These are phyloP conservation scores for Penicillium nordicum DNA, from an alignment of 2,329 filamentous ascomycete species.

Conservation along the genomic window DNA sequence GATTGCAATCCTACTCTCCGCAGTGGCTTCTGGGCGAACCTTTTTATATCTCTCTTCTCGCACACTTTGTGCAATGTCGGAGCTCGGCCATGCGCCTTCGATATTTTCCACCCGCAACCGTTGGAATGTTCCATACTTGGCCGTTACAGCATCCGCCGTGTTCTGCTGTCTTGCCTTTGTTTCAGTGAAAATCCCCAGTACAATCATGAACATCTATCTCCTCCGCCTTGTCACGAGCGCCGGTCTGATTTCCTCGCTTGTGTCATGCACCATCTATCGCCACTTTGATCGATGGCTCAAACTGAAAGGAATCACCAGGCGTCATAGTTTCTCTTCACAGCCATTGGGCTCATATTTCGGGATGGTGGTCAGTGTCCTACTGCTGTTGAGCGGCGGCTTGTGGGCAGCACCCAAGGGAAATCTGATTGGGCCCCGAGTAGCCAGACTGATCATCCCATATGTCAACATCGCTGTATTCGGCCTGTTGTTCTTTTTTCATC, in stretches of 20 bases:
- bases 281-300: conserved; percentile 50
- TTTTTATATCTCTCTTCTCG: conserved; percentile 71
- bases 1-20: conserved; percentile 69
- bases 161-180: conserved; percentile 65
- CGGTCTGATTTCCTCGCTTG: conserved; percentile 66
- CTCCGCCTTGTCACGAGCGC: conserved; percentile 66
- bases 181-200: conserved; percentile 59
- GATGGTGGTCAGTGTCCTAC: conserved; percentile 52
- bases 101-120: conserved; percentile 58
- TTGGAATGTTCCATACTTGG: conserved; percentile 59
- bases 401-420: conserved; percentile 59
- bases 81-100: conserved; percentile 59
- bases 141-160: conserved; percentile 54
- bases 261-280: conserved; percentile 57
- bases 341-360: conserved; percentile 64
- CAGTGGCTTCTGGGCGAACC: conserved; percentile 73
- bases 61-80: conserved; percentile 62
- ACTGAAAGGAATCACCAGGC: conserved; percentile 42
- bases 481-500: conserved; percentile 52
- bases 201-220: conserved; percentile 64
- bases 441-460: conserved; percentile 61
- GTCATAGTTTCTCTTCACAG: conserved; percentile 53
- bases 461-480: conserved; percentile 61
- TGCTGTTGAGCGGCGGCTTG: conserved; percentile 70
- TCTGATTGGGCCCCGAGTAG: conserved; percentile 53